These are phyloP conservation scores for Zasmidium angulare DNA, from an alignment of 2,329 filamentous ascomycete species.

Conservation along the genomic window DNA sequence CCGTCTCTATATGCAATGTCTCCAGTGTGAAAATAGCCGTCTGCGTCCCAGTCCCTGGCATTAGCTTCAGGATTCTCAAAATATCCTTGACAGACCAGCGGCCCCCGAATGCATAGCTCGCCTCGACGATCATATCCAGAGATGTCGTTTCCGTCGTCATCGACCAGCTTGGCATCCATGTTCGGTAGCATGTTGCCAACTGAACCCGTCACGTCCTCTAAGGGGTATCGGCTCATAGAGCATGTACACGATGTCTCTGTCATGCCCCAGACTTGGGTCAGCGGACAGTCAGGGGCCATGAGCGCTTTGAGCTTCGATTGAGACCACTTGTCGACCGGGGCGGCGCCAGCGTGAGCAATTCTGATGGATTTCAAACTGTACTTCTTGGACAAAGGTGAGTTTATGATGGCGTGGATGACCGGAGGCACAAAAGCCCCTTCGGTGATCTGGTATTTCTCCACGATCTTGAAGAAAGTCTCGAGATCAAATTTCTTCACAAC, in stretches of 20 bases:
- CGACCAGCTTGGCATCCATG: constrained; percentile 49
- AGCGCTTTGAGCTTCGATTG: constrained; percentile 46
- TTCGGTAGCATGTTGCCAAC: constrained; percentile 43
- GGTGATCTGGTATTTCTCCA: constrained; percentile 49
- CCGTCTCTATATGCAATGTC: constrained; percentile 36
- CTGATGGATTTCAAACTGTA: constrained; percentile 45
- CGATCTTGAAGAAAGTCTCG: constrained; percentile 45
- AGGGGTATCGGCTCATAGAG: constrained; percentile 36
- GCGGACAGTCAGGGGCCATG: constrained; percentile 38
- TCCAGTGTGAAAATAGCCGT: constrained; percentile 48
- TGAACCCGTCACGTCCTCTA: constrained; percentile 42
- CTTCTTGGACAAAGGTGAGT: constrained; percentile 45
- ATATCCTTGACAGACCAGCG: constrained; percentile 54
- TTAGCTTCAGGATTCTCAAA: constrained; percentile 53
- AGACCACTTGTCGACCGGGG: constrained; percentile 49
- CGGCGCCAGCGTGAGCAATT: constrained; percentile 42
- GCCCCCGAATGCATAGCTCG: constrained; percentile 55
- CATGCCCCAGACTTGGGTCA: constrained; percentile 50
- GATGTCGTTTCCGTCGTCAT: constrained; percentile 41
- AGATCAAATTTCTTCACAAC: constrained; percentile 52
- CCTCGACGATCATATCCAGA: constrained; percentile 33
- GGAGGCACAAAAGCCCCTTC: constrained; percentile 56
- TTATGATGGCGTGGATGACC: constrained; percentile 51
- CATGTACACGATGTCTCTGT: constrained; percentile 35
- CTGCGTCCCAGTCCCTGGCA: constrained; percentile 46